Conservation (phyloP, 768 basidiomycete genomes). For the Amanita exitialis region DNA sequence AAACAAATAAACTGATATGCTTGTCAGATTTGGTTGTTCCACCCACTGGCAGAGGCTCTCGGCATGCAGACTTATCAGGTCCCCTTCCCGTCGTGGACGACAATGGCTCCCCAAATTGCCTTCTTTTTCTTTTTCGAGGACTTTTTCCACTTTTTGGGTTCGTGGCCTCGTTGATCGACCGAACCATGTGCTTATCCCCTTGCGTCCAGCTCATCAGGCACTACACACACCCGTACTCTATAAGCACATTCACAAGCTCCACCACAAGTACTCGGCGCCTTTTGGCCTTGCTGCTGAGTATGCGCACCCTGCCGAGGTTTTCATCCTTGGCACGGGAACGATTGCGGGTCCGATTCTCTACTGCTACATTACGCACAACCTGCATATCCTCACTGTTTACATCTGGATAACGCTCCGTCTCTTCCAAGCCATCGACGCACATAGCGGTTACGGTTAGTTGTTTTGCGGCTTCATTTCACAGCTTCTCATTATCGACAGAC, state of each 20-base stretch:
- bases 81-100: constrained; percentile 69
- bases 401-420: constrained; percentile 89
- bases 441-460: constrained; percentile 86
- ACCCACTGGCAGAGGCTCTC: constrained; percentile 77
- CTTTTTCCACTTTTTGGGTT: constrained; percentile 85
- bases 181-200: not conserved
- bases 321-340: constrained; percentile 90
- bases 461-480: not conserved
- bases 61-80: constrained; percentile 93
- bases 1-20: not conserved
- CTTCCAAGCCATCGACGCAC: constrained; percentile 96
- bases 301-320: constrained; percentile 93
- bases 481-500: constrained; percentile 36
- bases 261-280: constrained; percentile 95
- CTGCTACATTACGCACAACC: constrained; percentile 59
- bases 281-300: constrained; percentile 98
- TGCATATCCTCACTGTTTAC: constrained; percentile 92
- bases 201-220: constrained; percentile 65
- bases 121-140: constrained; percentile 97
- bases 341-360: constrained; percentile 83
- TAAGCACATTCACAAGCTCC: constrained; percentile 92
- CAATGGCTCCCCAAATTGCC: constrained; percentile 67
- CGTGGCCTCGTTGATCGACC: constrained; percentile 10
- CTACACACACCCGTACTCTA: constrained; percentile 80
- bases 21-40: constrained; percentile 78